Base-by-base conservation (phyloP, 2,329 filamentous ascomycete genomes). In the Talaromyces sp. region DNA sequence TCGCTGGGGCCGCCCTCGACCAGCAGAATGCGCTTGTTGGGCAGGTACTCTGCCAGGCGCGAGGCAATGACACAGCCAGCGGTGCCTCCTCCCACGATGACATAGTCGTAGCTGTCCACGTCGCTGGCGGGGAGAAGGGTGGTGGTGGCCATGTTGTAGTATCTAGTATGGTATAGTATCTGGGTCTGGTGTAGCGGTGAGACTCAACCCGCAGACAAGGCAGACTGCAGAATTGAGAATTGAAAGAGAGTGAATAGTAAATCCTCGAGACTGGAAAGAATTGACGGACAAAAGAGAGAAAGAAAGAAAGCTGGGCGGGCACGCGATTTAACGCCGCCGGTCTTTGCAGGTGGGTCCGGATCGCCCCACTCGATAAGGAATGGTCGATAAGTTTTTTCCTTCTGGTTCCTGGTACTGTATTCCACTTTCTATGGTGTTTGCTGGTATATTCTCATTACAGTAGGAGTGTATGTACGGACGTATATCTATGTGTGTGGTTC, bases 1-100 rank as follows among this genome's bases (percentile, higher is more conserved):
- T 96, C 92, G 73, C 90, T 93, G 60, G 92, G 92, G 53, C 92
- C 92, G 66, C 88, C 92, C 81, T 96, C 92, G 74, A 96, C 90
- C 70, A 96, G 76, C 62, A 96, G 85, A 61, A 93, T 85, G 67
- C 85, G 88, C 79, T 91, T 92, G 75, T 91, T 82, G 56, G 92
- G 92, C 51, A 96, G 83, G 74, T 96, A 95, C 75, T 92, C 85
- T 33, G 91, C 87, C 64, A 96, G 83, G 57, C 91, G 87, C 59
- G 89, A 87, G 60, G 90, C 91, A 69, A 95, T 85, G 63, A 95
- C 91, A 79, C 91, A 95, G 75, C 91, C 91, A 55, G 91, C 91
- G 56, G 91, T 95, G 71, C 91, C 91, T 65, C 91, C 91, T 66
- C 91, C 91, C 57, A 95, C 89, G 68, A 95, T 86, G 74, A 95